Conservation (phyloP, 1,139 yeast species). For the Pneumocystis jirovecii region DNA sequence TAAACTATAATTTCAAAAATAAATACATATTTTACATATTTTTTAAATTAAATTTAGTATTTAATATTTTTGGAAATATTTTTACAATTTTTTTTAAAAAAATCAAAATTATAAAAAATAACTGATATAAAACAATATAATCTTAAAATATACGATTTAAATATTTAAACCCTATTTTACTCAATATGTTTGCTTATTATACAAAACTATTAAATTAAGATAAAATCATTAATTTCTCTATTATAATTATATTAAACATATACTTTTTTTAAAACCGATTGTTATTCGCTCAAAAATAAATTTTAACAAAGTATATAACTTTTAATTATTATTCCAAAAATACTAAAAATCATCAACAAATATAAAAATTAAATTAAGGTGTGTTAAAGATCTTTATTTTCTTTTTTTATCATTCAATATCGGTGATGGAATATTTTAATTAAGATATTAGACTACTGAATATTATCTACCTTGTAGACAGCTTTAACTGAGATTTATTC, state of each 20-base stretch:
- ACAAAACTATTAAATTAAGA: neutral
- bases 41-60: no score
- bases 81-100: no score
- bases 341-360: neutral
- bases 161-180: neutral
- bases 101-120: no score
- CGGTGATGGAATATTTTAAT: neutral
- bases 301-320: no score
- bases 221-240: neutral
- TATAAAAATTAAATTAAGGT: neutral
- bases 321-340: neutral
- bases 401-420: neutral
- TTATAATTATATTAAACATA: neutral
- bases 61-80: no score
- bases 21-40: no score
- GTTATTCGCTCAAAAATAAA: no score
- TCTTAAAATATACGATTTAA: no score
- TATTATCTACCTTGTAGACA: neutral
- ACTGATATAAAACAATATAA: neutral
- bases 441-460: slow-evolving; percentile 2
- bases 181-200: no score
- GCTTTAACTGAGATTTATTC: neutral
- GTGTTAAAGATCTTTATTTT: neutral
- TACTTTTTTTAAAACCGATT: neutral
- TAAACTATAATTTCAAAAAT: no score